Conservation (phyloP, 2,329 filamentous ascomycete species). For the Xylariaceae sp. region DNA sequence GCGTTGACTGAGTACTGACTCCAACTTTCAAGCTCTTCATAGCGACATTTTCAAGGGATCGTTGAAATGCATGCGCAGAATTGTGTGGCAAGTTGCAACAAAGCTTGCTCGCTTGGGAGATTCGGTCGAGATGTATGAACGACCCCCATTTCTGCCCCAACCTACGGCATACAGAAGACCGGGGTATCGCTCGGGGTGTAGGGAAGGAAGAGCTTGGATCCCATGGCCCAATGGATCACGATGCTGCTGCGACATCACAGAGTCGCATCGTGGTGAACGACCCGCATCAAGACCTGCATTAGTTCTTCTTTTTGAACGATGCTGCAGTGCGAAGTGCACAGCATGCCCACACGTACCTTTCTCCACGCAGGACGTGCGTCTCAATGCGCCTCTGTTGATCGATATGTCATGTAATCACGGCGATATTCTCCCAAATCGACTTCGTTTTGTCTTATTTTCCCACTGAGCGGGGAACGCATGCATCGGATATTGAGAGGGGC, state of each 20-base stretch:
- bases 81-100: neutral
- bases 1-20: conserved; percentile 6
- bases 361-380: conserved; percentile 1
- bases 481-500: conserved; percentile 17
- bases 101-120: conserved; percentile 5
- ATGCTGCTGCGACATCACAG: conserved; percentile 7
- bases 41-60: neutral
- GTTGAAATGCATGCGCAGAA: neutral
- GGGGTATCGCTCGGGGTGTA: neutral
- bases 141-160: conserved; percentile 12
- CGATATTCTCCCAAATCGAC: conserved; percentile 13
- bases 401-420: conserved; percentile 6
- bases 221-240: conserved; percentile 20
- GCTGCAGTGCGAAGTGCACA: neutral
- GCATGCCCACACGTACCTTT: conserved; percentile 3
- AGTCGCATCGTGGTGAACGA: conserved; percentile 15
- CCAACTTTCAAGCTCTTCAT: neutral
- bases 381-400: neutral
- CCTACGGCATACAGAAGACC: neutral
- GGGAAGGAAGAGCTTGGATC: conserved; percentile 3
- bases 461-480: conserved; percentile 10
- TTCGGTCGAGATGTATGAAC: conserved; percentile 13
- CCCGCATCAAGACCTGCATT: conserved; percentile 20
- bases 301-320: conserved; percentile 12
- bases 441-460: conserved; percentile 9